A percentile compares a stretch with the other conserved stretches of the same genome.
phyloP scores from a whole-genome alignment of 2,329 filamentous ascomycete species.

The Myriosclerotinia scirpicola region DNA sequence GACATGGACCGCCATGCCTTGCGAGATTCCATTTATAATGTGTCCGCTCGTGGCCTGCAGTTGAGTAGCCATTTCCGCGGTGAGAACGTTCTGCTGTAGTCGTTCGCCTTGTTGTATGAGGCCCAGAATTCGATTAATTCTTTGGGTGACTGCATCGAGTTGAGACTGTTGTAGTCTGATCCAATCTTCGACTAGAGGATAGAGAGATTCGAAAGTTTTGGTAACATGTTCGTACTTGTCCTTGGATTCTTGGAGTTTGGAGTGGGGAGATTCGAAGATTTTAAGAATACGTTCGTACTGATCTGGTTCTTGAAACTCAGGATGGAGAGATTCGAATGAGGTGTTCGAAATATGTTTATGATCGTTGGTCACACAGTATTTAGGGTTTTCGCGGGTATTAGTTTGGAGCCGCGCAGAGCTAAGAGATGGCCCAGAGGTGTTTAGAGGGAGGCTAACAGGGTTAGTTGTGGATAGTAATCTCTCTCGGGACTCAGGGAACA shows the following conservation, averaged over 20 bases:
- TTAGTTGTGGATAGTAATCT: background rate
- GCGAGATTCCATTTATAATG: background rate
- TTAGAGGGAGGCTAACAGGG: background rate
- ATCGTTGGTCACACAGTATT: background rate
- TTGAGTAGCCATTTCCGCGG: conserved; percentile 1
- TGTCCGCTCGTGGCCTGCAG: background rate
- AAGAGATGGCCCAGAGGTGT: background rate
- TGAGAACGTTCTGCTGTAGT: background rate
- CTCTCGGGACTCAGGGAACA: background rate
- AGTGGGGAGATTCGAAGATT: background rate
- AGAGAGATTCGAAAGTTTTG: conserved; percentile 4
- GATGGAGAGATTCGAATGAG: background rate
- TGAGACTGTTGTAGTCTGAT: conserved; percentile 7
- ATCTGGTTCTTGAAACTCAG: no score
- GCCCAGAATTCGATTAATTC: background rate
- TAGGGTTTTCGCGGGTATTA: background rate
- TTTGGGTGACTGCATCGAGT: background rate
- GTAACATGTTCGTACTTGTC: background rate
- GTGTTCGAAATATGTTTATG: background rate
- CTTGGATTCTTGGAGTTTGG: background rate
- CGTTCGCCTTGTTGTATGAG: conserved; percentile 2
- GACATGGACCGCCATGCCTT: background rate
- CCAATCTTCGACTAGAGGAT: background rate
- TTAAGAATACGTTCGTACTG: no score
- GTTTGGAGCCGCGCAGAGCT: background rate